Evolutionary conservation across 352 stramenopile genomes (phyloP).

Genomic region (Phytophthora constricta): DNA sequence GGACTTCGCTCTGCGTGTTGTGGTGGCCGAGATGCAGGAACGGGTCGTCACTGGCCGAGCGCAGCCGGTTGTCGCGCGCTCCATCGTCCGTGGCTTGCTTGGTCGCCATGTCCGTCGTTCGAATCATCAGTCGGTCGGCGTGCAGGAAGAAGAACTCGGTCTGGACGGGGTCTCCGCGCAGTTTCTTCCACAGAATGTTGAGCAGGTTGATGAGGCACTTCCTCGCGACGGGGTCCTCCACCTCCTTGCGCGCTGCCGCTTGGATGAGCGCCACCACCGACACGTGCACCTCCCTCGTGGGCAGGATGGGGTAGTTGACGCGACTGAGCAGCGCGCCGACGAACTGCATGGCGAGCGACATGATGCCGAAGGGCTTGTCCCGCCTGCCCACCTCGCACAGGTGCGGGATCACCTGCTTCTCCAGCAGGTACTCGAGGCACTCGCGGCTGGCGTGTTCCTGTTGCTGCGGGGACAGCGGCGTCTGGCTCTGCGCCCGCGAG

Average conservation of each 20-base stretch:
- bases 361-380: constrained; percentile 82
- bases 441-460: constrained; percentile 53
- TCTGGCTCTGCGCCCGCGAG: constrained; percentile 29
- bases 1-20: constrained; percentile 60
- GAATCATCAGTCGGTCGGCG: constrained; percentile 61
- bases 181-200: constrained; percentile 88
- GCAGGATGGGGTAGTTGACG: constrained; percentile 85
- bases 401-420: constrained; percentile 84
- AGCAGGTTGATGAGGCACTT: constrained; percentile 86
- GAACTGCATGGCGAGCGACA: constrained; percentile 87
- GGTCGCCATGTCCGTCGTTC: constrained; percentile 43
- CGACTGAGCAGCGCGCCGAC: constrained; percentile 78
- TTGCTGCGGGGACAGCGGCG: constrained; percentile 25
- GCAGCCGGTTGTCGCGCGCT: constrained; percentile 5
- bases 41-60: constrained; percentile 31
- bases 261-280: constrained; percentile 85
- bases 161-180: constrained; percentile 85
- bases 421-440: constrained; percentile 85
- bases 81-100: neutral
- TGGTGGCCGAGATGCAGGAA: constrained; percentile 45
- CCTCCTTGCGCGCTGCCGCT: constrained; percentile 75
- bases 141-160: constrained; percentile 90
- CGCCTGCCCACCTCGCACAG: constrained; percentile 75
- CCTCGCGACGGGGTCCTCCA: constrained; percentile 83
- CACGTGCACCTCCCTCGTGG: constrained; percentile 81